These are phyloP conservation scores for Agapanthus africanus DNA, from an alignment of 106 monocot species.

Conservation along the genomic window DNA sequence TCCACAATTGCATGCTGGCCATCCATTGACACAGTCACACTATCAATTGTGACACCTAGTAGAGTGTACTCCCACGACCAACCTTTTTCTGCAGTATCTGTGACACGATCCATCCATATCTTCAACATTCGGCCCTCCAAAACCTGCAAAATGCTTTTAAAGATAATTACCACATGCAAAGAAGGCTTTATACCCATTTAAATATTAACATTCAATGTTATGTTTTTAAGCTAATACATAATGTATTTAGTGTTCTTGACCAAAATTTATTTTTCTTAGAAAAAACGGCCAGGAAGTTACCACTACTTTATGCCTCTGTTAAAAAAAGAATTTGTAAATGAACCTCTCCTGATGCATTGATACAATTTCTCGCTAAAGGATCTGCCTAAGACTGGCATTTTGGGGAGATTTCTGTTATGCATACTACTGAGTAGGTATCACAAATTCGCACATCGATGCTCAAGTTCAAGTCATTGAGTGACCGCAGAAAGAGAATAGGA, in stretches of 20 bases:
- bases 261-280: too few species aligned
- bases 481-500: not conserved
- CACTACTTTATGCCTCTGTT: too few species aligned
- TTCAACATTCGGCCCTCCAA: conserved; percentile 84
- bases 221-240: too few species aligned
- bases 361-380: not conserved
- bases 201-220: not conserved
- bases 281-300: too few species aligned
- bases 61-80: conserved; percentile 89
- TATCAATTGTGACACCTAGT: conserved; percentile 63
- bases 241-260: too few species aligned
- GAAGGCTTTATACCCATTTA: not conserved
- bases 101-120: conserved; percentile 77
- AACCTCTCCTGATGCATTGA: not conserved
- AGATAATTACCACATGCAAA: not conserved
- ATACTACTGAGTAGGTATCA: not conserved
- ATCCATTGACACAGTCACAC: conserved; percentile 72
- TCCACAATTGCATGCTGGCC: conserved; percentile 75
- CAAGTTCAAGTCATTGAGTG: not conserved
- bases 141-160: conserved; percentile 32
- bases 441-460: not conserved
- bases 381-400: too few species aligned
- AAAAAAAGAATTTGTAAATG: too few species aligned
- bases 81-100: conserved; percentile 54
- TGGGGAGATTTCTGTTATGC: not conserved